phyloP scores from a whole-genome alignment of 75 land plant genomes.

The Sequoia sempervirens region DNA sequence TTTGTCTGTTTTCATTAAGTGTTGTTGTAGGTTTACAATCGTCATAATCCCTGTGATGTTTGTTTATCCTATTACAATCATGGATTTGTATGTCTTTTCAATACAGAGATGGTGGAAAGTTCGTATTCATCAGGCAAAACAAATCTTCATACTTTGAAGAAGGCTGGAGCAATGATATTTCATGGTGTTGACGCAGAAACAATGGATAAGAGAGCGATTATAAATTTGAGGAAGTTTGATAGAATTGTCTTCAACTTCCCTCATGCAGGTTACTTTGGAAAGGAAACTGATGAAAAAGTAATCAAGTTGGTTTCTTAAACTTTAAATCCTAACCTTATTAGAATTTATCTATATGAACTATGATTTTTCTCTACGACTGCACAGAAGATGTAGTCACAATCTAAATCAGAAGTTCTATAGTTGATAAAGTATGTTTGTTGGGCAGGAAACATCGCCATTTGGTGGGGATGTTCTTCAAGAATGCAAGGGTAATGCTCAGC shows the following conservation, averaged over 20 bases:
- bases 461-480: slow-evolving; percentile 33
- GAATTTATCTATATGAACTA: not conserved
- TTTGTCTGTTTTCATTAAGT: slow-evolving; percentile 39
- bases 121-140: not conserved
- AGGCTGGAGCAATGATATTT: slow-evolving; percentile 8
- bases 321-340: not conserved
- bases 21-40: not conserved
- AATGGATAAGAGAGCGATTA: slow-evolving; percentile 16
- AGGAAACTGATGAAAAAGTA: slow-evolving; percentile 4
- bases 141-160: not conserved
- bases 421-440: not conserved
- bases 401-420: not conserved
- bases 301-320: not conserved
- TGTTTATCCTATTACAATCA: not conserved
- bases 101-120: not conserved
- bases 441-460: slow-evolving; percentile 31
- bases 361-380: not conserved
- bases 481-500: slow-evolving; percentile 34
- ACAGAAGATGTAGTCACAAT: not conserved
- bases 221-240: slow-evolving; percentile 27
- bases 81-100: not conserved
- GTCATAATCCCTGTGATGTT: not conserved
- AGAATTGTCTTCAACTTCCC: slow-evolving; percentile 58
- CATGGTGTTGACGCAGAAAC: slow-evolving; percentile 55
- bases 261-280: slow-evolving; percentile 46